Base-by-base conservation (phyloP, 2,329 filamentous ascomycete species). In the Hymenoscyphus linearis region DNA sequence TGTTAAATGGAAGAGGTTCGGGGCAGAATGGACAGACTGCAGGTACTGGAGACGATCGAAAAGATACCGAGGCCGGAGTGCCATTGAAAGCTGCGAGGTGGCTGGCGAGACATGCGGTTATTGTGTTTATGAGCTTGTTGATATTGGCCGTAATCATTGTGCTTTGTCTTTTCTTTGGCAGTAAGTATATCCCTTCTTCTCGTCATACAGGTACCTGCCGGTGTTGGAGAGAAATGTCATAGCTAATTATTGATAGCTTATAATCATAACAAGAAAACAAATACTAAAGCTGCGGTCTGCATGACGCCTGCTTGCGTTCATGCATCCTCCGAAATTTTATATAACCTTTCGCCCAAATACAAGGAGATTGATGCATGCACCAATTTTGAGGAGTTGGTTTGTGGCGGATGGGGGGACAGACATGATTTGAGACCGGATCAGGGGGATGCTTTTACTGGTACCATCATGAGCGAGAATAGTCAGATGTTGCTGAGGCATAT, bases 361-460 rank as follows among this genome's bases (percentile, higher is more conserved):
- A 77, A 82, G 62, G 73, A 83, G 2, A 76, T 90, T 44, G 85
- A 90, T 69, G 83, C 88, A 1, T 91, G 88, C 67, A 81, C 78
- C n/a, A 75, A 89, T 68, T 91, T 91, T 62, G 85, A 89, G 62
- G 78, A 85, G 70, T 80, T 85, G 60, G 85, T 85, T 22, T 90
- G 87, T 67, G 86, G 85, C 60, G 87, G 87, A 12, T 90, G 86
- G 82, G 77, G 81, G 58, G 78, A 83, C 25, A 79, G 77, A 10
- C 82, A 89, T 74, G 86, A 89, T 67, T 80, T 90, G 61, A 82
- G 86, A 2, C 76, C 84, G 3, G 87, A 90, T 68, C 82, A 86
- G 64, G 80, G 82, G 36, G 79, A 81, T 66, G 80, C 80, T 36
- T 87, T 85, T 62, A 83, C 85, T 2, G 80, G 81, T 26, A 83